These are phyloP conservation scores for Pichia membranifaciens DNA, from an alignment of 805 yeast species.

Conservation along the genomic window DNA sequence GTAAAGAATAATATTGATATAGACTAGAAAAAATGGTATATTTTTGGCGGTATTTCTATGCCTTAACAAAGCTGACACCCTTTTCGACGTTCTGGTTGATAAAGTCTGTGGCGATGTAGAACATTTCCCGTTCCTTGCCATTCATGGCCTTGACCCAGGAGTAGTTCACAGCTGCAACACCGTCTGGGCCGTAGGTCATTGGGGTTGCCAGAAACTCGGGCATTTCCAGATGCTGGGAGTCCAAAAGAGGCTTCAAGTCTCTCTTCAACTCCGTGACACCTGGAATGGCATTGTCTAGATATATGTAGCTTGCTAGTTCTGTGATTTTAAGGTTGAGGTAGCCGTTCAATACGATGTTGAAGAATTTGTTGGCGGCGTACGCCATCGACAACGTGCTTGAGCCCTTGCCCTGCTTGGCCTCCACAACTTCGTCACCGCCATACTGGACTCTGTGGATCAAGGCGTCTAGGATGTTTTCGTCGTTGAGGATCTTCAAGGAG, in stretches of 20 bases:
- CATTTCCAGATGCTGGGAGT: slow-evolving; percentile 20
- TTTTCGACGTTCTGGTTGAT: slow-evolving; percentile 51
- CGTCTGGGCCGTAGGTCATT: slow-evolving; percentile 46
- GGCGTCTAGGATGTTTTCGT: slow-evolving; percentile 38
- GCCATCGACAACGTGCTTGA: slow-evolving; percentile 94
- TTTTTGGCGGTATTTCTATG: not conserved
- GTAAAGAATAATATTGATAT: not conserved
- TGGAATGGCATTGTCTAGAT: slow-evolving; percentile 41
- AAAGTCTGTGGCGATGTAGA: slow-evolving; percentile 48
- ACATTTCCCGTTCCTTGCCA: slow-evolving; percentile 49
- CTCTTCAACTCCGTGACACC: slow-evolving; percentile 47
- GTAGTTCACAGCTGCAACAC: slow-evolving; percentile 52
- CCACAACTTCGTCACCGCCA: slow-evolving; percentile 94
- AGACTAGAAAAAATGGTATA: no score
- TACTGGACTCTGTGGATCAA: slow-evolving; percentile 84
- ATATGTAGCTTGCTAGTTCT: slow-evolving; percentile 57
- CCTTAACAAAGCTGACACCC: slow-evolving; percentile 43
- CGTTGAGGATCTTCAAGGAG: slow-evolving; percentile 28
- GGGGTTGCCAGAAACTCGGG: slow-evolving; percentile 50
- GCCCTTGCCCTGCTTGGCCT: slow-evolving; percentile 92
- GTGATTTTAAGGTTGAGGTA: slow-evolving; percentile 43
- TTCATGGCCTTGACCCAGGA: slow-evolving; percentile 44
- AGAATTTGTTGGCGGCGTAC: slow-evolving; percentile 79
- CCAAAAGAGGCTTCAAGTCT: slow-evolving; percentile 3
- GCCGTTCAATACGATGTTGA: slow-evolving; percentile 39